Conservation (phyloP, 345 rosid genomes). For the Gossypium mustelinum region DNA sequence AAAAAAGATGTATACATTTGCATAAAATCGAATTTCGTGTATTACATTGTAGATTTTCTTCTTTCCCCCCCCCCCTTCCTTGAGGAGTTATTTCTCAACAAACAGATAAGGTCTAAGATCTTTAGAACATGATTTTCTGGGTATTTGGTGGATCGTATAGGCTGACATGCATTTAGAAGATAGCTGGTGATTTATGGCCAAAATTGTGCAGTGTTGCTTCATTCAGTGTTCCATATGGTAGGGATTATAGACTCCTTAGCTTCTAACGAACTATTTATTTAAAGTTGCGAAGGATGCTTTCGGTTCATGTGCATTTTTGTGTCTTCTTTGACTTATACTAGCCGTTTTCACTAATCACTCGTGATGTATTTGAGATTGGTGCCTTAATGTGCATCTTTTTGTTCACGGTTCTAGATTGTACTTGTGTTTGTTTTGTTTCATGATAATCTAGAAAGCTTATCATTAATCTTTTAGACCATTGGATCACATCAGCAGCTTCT, state of each 20-base stretch:
- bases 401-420: background rate
- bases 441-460: background rate
- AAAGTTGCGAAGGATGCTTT: background rate
- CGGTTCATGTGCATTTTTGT: background rate
- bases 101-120: background rate
- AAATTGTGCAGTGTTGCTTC: background rate
- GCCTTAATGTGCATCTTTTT: no score
- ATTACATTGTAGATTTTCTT: no score
- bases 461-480: background rate
- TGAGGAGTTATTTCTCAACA: background rate
- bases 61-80: background rate
- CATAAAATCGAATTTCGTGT: no score
- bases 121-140: background rate
- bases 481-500: background rate
- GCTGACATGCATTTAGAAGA: background rate
- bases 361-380: background rate
- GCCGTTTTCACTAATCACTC: background rate
- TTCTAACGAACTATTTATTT: background rate
- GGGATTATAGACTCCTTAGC: background rate
- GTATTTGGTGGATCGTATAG: background rate
- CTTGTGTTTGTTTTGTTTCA: background rate
- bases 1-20: no score
- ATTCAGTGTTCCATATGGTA: background rate
- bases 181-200: background rate
- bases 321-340: background rate